Evolutionary conservation across 768 basidiomycete genomes (phyloP).

Genomic region (Podaxis carcinomalis): DNA sequence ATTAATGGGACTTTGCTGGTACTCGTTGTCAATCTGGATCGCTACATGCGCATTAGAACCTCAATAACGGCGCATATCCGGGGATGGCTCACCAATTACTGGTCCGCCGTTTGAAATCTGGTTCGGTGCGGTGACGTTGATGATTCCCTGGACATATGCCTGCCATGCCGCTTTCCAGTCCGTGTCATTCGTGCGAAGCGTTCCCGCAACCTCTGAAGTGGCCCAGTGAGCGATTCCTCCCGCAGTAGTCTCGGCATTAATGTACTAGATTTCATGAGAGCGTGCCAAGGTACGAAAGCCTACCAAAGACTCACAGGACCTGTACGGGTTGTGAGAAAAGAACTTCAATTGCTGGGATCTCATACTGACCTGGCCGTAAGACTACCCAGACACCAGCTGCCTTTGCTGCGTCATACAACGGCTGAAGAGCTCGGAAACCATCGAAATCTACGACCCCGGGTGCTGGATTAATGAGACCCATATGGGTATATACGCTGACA

Average conservation of each 20-base stretch:
- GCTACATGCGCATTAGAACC: constrained; percentile 16
- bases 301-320: constrained; percentile 31
- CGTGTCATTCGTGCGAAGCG: constrained; percentile 68
- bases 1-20: constrained; percentile 43
- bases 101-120: constrained; percentile 74
- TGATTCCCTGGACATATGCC: constrained; percentile 65
- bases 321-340: constrained; percentile 13
- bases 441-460: constrained; percentile 71
- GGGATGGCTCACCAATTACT: constrained; percentile 53
- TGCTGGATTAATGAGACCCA: constrained; percentile 74
- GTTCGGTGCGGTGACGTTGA: constrained; percentile 52
- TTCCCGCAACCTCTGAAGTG: constrained; percentile 61
- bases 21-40: constrained; percentile 63
- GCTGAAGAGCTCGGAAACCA: constrained; percentile 63
- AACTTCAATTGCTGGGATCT: constrained; percentile 5
- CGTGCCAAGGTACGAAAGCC: not conserved
- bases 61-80: not conserved
- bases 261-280: constrained; percentile 37
- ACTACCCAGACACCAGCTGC: constrained; percentile 76
- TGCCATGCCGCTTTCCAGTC: constrained; percentile 72
- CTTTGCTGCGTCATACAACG: constrained; percentile 71
- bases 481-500: constrained; percentile 75
- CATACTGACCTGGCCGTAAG: constrained; percentile 62
- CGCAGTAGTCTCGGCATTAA: constrained; percentile 79
- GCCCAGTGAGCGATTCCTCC: constrained; percentile 72